Percentiles rank a stretch among this genome's conserved stretches.
Conservation (phyloP, 2,329 filamentous ascomycete genomes). For the Alternaria panax region DNA sequence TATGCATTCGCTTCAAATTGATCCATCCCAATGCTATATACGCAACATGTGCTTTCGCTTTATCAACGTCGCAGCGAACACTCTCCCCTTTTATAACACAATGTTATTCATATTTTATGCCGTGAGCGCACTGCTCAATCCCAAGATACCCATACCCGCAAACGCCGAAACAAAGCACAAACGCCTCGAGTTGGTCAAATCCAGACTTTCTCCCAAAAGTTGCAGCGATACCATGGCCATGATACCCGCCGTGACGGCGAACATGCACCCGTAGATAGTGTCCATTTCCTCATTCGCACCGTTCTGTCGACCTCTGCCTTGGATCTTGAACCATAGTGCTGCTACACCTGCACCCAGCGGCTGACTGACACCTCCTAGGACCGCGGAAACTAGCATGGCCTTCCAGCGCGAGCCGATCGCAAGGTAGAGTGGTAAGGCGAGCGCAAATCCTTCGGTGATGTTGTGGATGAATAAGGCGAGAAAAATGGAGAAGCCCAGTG, state of each 20-base stretch:
- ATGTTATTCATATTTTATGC: slow-evolving; percentile 48
- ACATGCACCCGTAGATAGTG: slow-evolving; percentile 77
- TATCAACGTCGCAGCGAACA: background rate
- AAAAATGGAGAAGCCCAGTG: slow-evolving; percentile 89
- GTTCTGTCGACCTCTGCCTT: slow-evolving; percentile 56
- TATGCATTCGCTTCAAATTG: background rate
- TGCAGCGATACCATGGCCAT: slow-evolving; percentile 94
- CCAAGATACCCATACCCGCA: slow-evolving; percentile 85
- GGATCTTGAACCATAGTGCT: slow-evolving; percentile 82
- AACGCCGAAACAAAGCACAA: slow-evolving; percentile 83
- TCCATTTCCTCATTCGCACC: slow-evolving; percentile 63
- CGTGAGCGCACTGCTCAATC: slow-evolving; percentile 84
- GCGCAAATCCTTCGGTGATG: slow-evolving; percentile 94
- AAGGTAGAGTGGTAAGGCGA: slow-evolving; percentile 91
- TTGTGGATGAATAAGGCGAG: slow-evolving; percentile 97
- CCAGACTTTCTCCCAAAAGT: slow-evolving; percentile 85
- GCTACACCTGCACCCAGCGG: slow-evolving; percentile 85
- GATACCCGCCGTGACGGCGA: slow-evolving; percentile 88
- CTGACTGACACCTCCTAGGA: slow-evolving; percentile 86
- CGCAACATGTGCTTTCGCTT: background rate
- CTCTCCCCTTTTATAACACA: background rate
- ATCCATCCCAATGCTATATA: background rate
- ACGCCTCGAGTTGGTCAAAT: slow-evolving; percentile 78
- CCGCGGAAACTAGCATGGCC: slow-evolving; percentile 83
- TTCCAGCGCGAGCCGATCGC: slow-evolving; percentile 80